A percentile compares a stretch with the other conserved stretches of the same genome.
Evolutionary conservation across 192 early-diverging fungal species (phyloP).

Genomic region (Phycomyces nitens): DNA sequence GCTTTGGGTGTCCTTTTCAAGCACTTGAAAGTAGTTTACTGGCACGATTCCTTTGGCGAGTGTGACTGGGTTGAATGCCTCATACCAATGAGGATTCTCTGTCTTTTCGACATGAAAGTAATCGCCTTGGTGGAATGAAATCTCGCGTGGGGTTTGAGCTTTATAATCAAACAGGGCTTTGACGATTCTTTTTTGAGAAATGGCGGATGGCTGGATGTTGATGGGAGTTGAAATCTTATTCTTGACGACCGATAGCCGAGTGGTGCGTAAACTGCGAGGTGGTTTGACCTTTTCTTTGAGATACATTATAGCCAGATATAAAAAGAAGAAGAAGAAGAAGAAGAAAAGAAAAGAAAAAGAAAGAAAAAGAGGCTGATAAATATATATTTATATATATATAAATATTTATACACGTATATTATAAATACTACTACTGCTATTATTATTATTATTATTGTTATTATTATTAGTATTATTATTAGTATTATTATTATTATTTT

Average conservation of each 20-base stretch:
- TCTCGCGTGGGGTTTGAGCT: constrained; percentile 52
- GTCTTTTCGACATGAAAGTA: constrained; percentile 70
- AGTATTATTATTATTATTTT: not conserved
- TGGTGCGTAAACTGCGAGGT: constrained; percentile 22
- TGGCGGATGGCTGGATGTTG: constrained; percentile 18
- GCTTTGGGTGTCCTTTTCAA: constrained; percentile 46
- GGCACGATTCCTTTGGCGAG: constrained; percentile 70
- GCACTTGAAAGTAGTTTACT: constrained; percentile 66
- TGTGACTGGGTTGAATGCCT: constrained; percentile 70
- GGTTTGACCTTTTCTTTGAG: constrained; percentile 22
- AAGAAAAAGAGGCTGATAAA: not conserved
- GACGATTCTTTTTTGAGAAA: constrained; percentile 69
- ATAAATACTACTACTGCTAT: not conserved
- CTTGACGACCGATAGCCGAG: constrained; percentile 25
- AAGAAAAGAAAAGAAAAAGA: not conserved
- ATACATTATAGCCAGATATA: not conserved
- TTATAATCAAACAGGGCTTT: constrained; percentile 68
- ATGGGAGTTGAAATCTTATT: constrained; percentile 34
- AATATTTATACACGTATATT: not conserved
- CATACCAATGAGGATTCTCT: constrained; percentile 68
- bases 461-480: not conserved
- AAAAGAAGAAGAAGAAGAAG: not conserved
- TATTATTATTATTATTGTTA: not conserved
- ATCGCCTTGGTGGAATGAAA: constrained; percentile 73
- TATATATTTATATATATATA: not conserved